phyloP scores from a whole-genome alignment of 805 yeast genomes.

The Yarrowia sp. region DNA sequence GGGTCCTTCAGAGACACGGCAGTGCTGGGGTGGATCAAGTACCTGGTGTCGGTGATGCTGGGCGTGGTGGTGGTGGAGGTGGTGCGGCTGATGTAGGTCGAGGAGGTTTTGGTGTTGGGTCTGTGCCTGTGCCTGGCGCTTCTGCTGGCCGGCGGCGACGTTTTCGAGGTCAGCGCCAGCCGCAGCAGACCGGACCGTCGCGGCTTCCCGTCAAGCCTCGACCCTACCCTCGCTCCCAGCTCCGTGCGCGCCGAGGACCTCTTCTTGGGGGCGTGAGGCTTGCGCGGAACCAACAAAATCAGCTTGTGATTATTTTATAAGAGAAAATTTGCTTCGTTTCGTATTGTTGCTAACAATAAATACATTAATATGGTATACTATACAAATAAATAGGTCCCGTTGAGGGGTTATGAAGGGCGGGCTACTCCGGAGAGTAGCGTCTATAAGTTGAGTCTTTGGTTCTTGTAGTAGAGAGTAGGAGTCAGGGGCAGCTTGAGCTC shows the following conservation, averaged over 20 bases:
- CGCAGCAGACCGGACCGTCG: background rate
- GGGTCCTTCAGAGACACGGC: slow-evolving; percentile 33
- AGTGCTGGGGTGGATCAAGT: slow-evolving; percentile 34
- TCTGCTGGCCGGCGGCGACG: slow-evolving; percentile 8
- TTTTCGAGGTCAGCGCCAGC: background rate
- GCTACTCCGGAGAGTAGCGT: too few species aligned
- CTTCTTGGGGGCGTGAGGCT: slow-evolving; percentile 29
- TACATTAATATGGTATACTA: slow-evolving; percentile 1
- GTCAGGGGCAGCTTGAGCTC: slow-evolving; percentile 11
- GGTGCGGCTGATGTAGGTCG: slow-evolving; percentile 27
- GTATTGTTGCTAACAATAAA: slow-evolving; percentile 16
- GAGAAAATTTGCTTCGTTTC: background rate
- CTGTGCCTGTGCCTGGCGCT: slow-evolving; percentile 17
- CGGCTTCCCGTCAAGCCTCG: background rate
- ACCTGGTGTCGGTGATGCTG: slow-evolving; percentile 35
- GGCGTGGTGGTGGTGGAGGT: slow-evolving; percentile 34
- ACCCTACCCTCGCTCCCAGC: background rate
- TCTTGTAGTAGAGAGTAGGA: slow-evolving; percentile 20
- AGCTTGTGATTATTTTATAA: slow-evolving; percentile 25
- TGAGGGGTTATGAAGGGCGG: too few species aligned
- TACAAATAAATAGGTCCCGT: slow-evolving; percentile 6
- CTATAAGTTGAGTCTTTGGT: slow-evolving; percentile 18
- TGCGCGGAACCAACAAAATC: slow-evolving; percentile 16
- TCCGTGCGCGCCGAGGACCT: slow-evolving; percentile 7
- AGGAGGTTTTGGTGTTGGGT: slow-evolving; percentile 18